Base-by-base conservation (phyloP, 192 early-diverging fungal species). In the Backusella macrospora region DNA sequence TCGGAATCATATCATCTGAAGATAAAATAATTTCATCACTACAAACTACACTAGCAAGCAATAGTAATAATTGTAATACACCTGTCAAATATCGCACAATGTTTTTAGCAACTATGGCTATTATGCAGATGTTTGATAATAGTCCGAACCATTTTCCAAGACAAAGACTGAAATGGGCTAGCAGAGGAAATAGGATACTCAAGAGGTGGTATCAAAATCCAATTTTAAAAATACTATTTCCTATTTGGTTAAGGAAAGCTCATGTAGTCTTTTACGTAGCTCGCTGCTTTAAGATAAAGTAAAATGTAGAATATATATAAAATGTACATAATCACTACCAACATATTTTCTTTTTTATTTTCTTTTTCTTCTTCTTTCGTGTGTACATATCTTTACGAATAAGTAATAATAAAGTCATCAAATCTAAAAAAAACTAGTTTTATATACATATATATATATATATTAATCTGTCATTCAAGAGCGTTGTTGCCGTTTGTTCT, bases 271-370 rank as follows among this genome's bases (percentile, higher is more conserved):
- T 23, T 23, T 59, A 59, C 12, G 18, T 55, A 18, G 52, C 21
- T 10, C 52, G 52, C 21, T 55, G 52, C 52, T 55, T 55, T 55
- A 21, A 3, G 18, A 23, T 55, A 55, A 55, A 55, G 52, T 55
- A 21, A 68, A 68, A 37, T 68, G 26, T 66, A 66, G n/a, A 34
- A 2, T 39, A 38, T 65, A 65, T 42, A 43, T n/a, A 39, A 66
- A 66, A 64, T 66, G 26, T 68, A 46, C 44, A 68, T 66, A 64
- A 12, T 29, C 14, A 1, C 14, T 46, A 64, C 69, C 47, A 49
- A 49, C 18, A 55, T 52, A 52, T n/a, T 18, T 34, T 34, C 29
- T 34, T 34, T 34, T 34, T 2, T n/a, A 52, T 52, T 52, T 43
- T 52, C 18, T 52, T 8, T 52, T 52, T 52, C 6, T 52, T 52